phyloP scores from a whole-genome alignment of 768 basidiomycete genomes.

The Amanita rubescens region DNA sequence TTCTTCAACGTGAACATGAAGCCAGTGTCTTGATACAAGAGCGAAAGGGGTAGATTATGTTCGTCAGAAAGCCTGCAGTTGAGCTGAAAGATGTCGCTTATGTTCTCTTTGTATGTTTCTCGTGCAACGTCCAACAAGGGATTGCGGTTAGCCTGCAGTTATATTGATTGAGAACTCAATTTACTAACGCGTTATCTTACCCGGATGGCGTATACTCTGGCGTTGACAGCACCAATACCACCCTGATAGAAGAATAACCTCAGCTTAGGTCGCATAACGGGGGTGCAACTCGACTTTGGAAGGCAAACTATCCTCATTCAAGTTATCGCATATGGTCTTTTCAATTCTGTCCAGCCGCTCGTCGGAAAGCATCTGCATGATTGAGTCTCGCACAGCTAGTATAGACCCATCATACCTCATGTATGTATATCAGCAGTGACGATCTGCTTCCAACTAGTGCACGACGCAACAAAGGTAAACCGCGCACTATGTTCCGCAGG shows the following conservation, averaged over 20 bases:
- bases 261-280: not conserved
- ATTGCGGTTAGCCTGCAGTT: constrained; percentile 60
- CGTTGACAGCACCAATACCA: constrained; percentile 67
- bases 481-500: constrained; percentile 64
- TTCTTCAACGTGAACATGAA: constrained; percentile 73
- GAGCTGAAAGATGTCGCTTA: constrained; percentile 77
- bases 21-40: constrained; percentile 66
- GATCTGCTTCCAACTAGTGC: constrained; percentile 54
- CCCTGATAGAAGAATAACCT: constrained; percentile 33
- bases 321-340: constrained; percentile 43
- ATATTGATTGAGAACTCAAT: not conserved
- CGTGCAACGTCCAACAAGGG: constrained; percentile 89
- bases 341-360: constrained; percentile 61
- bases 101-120: constrained; percentile 90
- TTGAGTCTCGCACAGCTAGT: not conserved
- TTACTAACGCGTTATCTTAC: constrained; percentile 21
- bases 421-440: constrained; percentile 54
- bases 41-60: constrained; percentile 55
- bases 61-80: constrained; percentile 50
- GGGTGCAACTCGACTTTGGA: constrained; percentile 41
- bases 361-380: constrained; percentile 62
- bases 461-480: constrained; percentile 53
- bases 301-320: constrained; percentile 66
- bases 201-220: constrained; percentile 85
- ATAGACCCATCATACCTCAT: constrained; percentile 35